Conservation (phyloP, 148 eudicot genomes). For the Camellia japonica region DNA sequence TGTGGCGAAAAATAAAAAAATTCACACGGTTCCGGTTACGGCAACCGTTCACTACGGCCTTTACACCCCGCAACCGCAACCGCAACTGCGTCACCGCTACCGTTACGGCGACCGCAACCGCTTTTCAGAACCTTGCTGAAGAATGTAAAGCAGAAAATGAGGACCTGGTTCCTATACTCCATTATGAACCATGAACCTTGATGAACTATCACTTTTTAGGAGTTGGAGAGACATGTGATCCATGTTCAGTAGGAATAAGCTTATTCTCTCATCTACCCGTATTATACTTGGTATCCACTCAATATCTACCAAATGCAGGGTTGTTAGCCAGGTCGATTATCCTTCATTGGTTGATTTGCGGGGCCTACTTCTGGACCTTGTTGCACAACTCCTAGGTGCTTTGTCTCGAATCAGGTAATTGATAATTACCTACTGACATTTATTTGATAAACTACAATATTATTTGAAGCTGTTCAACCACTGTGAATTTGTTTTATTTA, state of each 20-base stretch:
- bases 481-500: not conserved
- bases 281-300: not conserved
- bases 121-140: no score
- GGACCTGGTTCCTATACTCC: not conserved
- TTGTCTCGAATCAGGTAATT: slow-evolving; percentile 91
- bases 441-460: not conserved
- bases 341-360: slow-evolving; percentile 97
- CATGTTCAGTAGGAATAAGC: slow-evolving; percentile 2
- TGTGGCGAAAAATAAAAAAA: no score
- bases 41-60: no score
- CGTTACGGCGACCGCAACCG: no score
- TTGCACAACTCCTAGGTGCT: slow-evolving; percentile 97
- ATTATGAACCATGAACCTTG: not conserved
- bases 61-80: no score
- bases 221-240: slow-evolving; percentile 6
- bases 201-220: slow-evolving; percentile 1
- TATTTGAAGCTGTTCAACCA: not conserved
- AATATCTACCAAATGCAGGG: slow-evolving; percentile 51
- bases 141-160: not conserved
- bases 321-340: slow-evolving; percentile 97
- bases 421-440: not conserved
- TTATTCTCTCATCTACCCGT: slow-evolving; percentile 3
- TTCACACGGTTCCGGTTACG: no score
- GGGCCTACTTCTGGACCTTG: slow-evolving; percentile 85
- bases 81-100: no score